Evolutionary conservation across 768 basidiomycete species (phyloP), one percentile per base, ranked within the genome.

Genomic region (Psilocybe sp.): DNA sequence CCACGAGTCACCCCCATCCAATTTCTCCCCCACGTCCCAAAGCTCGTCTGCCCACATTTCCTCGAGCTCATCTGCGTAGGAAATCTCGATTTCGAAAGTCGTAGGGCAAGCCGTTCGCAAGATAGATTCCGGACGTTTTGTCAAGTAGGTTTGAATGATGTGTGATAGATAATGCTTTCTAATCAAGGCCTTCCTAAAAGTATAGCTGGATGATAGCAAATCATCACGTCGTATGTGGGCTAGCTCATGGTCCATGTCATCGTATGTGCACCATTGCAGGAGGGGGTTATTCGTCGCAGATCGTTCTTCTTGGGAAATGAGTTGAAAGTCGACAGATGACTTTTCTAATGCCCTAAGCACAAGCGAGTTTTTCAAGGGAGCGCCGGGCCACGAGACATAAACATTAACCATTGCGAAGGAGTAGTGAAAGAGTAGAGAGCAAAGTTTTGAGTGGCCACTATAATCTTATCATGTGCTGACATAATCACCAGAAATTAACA

Each of bases 11-110:
- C 70, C 62, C 31, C 63, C 64, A 16, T 84, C 77, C 28, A 97
- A 76, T 15, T 75, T 71, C 40, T 77, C 68, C 5, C 79, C 82
- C 12, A 98, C 79, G 44, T 97, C 94, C 78, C 85, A 98, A 32
- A 98, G 78, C 50, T 99, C 97, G 67, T 98, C 96, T 28, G 80
- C 68, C 81, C 94, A 89, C 69, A 92, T 73, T 67, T 98, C 97
- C 52, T 97, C 93, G 14, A 99, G 77, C 60, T 99, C 97, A 67
- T 99, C 96, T 3, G 87, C 86, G 64, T 88, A 93, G 12, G 88
- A 84, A 19, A 98, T 73, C 53, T 95, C 90, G 46, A 97, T 73
- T 48, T 89, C 83, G 77, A 85, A 95, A 5, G 92, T 93, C 54
- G 67, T 71, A 6, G 95, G 95, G 10, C 80, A 70, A 11, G 82